Conservation (phyloP, 2,329 filamentous ascomycete genomes). For the Fusarium sulawesiense region DNA sequence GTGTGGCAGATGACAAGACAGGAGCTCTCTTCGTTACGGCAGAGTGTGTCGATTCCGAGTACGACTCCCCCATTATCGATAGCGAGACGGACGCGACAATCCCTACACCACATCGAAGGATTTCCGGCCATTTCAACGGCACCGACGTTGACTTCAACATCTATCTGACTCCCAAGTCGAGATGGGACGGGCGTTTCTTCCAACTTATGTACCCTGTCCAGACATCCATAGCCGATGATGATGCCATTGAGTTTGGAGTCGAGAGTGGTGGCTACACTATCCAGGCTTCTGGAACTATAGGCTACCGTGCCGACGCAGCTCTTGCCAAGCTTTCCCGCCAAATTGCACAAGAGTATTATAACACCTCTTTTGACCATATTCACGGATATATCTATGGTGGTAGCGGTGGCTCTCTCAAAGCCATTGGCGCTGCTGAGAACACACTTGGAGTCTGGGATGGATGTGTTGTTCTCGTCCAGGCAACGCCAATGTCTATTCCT, state of each 20-base stretch:
- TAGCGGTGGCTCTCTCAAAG: conserved; percentile 39
- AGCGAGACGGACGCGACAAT: conserved; percentile 1
- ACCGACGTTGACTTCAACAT: conserved; percentile 39
- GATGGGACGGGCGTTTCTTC: conserved; percentile 38
- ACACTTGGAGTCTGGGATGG: conserved; percentile 41
- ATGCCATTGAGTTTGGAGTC: conserved; percentile 23
- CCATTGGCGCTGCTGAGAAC: conserved; percentile 37
- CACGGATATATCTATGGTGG: conserved; percentile 40
- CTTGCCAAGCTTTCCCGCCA: conserved; percentile 33
- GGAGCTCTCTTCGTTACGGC: background rate
- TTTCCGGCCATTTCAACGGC: conserved; percentile 33
- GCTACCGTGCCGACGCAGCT: conserved; percentile 41
- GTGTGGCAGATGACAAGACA: background rate
- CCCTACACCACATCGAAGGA: conserved; percentile 24
- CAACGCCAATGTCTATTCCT: conserved; percentile 33
- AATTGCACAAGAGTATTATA: conserved; percentile 31
- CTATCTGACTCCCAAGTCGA: conserved; percentile 33
- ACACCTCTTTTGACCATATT: conserved; percentile 4
- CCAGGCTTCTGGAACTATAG: conserved; percentile 20
- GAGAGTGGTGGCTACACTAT: conserved; percentile 38
- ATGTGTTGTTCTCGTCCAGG: conserved; percentile 36
- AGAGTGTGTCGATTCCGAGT: conserved; percentile 28
- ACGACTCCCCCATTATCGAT: conserved; percentile 22
- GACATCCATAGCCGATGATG: conserved; percentile 21
- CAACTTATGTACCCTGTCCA: conserved; percentile 35